Percentiles rank a stretch among this genome's conserved stretches.
Conservation (phyloP, 345 rosid genomes). For the Noccaea bulbosa region DNA sequence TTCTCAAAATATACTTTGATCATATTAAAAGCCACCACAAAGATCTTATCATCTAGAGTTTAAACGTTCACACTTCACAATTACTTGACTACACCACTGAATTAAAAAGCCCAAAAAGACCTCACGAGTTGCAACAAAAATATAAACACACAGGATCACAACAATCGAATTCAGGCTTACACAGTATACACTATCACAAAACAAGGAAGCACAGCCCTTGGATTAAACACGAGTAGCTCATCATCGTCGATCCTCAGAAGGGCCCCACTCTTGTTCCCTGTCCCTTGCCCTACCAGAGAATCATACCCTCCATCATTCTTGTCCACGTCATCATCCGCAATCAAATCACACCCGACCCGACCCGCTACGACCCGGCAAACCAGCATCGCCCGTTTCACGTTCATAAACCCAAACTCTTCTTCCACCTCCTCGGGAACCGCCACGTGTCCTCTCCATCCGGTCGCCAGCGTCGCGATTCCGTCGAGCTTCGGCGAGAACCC, state of each 20-base stretch:
- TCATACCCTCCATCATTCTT: slow-evolving; percentile 73
- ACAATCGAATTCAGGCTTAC: slow-evolving; percentile 25
- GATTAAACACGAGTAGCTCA: slow-evolving; percentile 87
- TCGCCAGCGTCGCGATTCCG: slow-evolving; percentile 77
- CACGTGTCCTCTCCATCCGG: slow-evolving; percentile 86
- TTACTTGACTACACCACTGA: slow-evolving; percentile 24
- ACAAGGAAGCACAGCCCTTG: slow-evolving; percentile 99
- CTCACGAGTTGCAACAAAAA: slow-evolving; percentile 11
- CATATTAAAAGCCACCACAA: slow-evolving; percentile 28
- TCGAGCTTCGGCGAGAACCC: slow-evolving; percentile 93
- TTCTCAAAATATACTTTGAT: slow-evolving; percentile 8
- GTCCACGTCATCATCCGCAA: slow-evolving; percentile 49
- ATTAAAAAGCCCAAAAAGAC: not conserved
- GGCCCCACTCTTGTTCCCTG: slow-evolving; percentile 47
- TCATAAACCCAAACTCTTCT: slow-evolving; percentile 91
- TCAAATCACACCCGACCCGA: slow-evolving; percentile 70
- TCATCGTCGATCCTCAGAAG: slow-evolving; percentile 66
- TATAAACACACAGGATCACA: slow-evolving; percentile 35
- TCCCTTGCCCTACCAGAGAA: slow-evolving; percentile 69
- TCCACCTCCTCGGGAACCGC: slow-evolving; percentile 77
- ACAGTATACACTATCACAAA: slow-evolving; percentile 81
- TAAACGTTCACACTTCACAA: slow-evolving; percentile 29
- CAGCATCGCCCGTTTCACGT: slow-evolving; percentile 88
- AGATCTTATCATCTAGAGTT: not conserved
- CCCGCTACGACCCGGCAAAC: slow-evolving; percentile 79